Evolutionary conservation across 768 basidiomycete genomes (phyloP).

Genomic region (Candolleomyces efflorescens): DNA sequence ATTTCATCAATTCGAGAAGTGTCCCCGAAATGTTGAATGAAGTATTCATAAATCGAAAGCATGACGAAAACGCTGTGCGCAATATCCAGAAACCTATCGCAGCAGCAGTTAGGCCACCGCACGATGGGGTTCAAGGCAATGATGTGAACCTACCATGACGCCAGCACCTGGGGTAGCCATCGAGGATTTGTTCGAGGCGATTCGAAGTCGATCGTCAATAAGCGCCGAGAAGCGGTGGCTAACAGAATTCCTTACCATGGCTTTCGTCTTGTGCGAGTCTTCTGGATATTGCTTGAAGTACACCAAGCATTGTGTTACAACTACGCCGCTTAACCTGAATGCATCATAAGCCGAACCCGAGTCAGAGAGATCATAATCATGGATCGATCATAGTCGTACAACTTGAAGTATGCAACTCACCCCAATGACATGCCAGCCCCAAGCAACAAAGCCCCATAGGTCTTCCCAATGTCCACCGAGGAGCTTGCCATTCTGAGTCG

Average conservation of each 20-base stretch:
- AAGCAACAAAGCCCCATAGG: constrained; percentile 38
- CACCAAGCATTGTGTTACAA: constrained; percentile 32
- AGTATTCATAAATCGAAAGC: constrained; percentile 36
- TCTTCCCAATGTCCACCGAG: constrained; percentile 21
- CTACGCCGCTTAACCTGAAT: constrained; percentile 37
- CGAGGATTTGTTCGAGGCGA: too few relatives aligned
- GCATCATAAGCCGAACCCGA: background rate
- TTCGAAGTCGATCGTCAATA: background rate
- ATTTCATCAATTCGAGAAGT: constrained; percentile 34
- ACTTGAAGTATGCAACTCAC: constrained; percentile 19
- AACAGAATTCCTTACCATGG: constrained; percentile 23
- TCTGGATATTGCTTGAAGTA: constrained; percentile 36
- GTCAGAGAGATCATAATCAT: background rate
- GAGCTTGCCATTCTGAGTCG: too few relatives aligned
- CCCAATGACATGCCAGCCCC: constrained; percentile 35
- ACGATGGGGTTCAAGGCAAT: background rate
- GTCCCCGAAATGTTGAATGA: constrained; percentile 42
- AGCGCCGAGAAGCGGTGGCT: too few relatives aligned
- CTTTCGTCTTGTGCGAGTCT: constrained; percentile 27
- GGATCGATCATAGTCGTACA: background rate
- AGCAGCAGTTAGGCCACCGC: background rate
- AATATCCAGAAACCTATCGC: constrained; percentile 28
- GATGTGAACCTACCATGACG: constrained; percentile 4
- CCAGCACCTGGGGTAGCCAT: constrained; percentile 4
- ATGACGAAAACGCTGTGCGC: constrained; percentile 38